Conservation (phyloP, 2,329 filamentous ascomycete genomes). For the Geoglossum cookeanum region DNA sequence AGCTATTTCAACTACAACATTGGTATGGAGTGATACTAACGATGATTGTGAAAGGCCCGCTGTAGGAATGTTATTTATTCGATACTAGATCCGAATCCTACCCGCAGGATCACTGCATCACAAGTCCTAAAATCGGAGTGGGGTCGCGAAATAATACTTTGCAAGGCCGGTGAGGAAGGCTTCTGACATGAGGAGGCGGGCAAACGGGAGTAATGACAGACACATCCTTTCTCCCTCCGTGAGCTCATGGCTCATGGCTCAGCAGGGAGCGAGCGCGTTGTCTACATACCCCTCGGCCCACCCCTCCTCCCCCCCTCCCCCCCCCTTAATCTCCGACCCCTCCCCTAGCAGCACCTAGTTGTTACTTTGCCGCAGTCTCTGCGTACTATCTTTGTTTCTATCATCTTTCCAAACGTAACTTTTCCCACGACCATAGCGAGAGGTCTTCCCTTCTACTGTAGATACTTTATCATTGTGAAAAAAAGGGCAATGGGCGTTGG, state of each 20-base stretch:
- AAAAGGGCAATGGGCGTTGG: not conserved
- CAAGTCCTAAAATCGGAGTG: constrained; percentile 97
- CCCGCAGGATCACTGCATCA: constrained; percentile 79
- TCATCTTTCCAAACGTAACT: not conserved
- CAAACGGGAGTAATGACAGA: not conserved
- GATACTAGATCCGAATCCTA: constrained; percentile 86
- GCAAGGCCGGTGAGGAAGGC: constrained; percentile 90
- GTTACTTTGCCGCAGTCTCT: not conserved
- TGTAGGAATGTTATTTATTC: constrained; percentile 99
- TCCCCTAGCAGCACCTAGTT: not conserved
- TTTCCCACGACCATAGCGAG: not conserved
- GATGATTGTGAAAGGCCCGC: constrained; percentile 45
- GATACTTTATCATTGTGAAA: not conserved
- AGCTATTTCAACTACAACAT: constrained; percentile 21
- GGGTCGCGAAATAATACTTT: constrained; percentile 94
- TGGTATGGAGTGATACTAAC: not conserved
- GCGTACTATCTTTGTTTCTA: not conserved
- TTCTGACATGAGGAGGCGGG: constrained; percentile 32
- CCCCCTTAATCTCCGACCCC: not conserved
- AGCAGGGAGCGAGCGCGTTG: not conserved
- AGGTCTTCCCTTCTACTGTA: not conserved
- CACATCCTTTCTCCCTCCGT: not conserved
- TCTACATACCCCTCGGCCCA: not conserved
- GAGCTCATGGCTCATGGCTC: not conserved
- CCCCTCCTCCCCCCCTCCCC: not conserved